Conservation (phyloP, 495 filamentous ascomycete genomes). For the Oidiodendron maius region DNA sequence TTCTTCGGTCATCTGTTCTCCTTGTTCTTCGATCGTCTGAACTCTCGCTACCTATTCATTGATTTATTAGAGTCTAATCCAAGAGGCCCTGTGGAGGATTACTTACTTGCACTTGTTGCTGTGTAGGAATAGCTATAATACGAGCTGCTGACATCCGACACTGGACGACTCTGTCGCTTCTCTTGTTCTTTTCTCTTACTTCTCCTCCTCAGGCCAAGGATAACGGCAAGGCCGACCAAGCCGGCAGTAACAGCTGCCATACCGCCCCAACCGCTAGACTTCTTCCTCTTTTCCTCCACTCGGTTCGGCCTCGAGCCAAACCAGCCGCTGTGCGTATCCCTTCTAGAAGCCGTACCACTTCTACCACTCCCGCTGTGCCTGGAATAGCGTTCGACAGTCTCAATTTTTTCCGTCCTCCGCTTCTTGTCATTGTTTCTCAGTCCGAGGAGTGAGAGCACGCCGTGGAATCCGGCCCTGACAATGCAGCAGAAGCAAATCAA, state of each 20-base stretch:
- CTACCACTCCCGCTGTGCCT: too few species aligned
- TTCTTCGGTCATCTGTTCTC: too few species aligned
- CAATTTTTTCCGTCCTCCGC: constrained; percentile 22
- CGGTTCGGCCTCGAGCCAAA: constrained; percentile 54
- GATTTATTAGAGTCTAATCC: constrained; percentile 22
- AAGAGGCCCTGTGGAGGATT: constrained; percentile 5
- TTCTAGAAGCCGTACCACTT: constrained; percentile 24
- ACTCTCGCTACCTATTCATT: constrained; percentile 36
- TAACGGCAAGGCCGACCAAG: constrained; percentile 59
- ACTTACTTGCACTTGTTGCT: constrained; percentile 41
- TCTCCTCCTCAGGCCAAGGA: constrained; percentile 69
- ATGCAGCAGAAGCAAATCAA: constrained; percentile 73
- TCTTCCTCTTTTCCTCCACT: constrained; percentile 34
- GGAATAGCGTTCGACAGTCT: constrained; percentile 61
- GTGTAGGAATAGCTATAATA: constrained; percentile 37
- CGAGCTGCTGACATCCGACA: constrained; percentile 40
- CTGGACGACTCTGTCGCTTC: constrained; percentile 38
- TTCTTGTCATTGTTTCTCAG: constrained; percentile 33
- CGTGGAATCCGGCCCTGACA: constrained; percentile 58
- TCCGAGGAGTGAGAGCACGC: constrained; percentile 61
- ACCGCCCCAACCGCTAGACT: constrained; percentile 47
- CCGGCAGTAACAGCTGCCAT: constrained; percentile 59
- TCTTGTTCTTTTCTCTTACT: constrained; percentile 47
- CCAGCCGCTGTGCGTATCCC: constrained; percentile 56
- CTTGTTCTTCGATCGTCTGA: constrained; percentile 34